A percentile compares a stretch with the other conserved stretches of the same genome.
Evolutionary conservation across 1,139 yeast genomes (phyloP).

Genomic region (Yarrowia galli): DNA sequence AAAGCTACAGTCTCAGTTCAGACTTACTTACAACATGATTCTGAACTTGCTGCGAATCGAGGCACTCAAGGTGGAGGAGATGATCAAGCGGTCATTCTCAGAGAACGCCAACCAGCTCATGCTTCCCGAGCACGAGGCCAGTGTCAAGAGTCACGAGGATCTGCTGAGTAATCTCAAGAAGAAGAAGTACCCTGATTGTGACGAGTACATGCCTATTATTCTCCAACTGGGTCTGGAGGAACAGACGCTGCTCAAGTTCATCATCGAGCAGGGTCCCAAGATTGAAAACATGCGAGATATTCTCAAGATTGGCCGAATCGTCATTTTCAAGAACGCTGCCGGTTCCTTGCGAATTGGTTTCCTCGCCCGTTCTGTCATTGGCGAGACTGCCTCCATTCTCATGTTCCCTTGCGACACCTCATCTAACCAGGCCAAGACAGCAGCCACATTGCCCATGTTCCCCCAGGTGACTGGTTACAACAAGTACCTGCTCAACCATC

Average conservation of each 20-base stretch:
- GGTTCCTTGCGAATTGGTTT: not conserved
- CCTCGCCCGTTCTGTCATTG: constrained; percentile 9
- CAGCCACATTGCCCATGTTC: constrained; percentile 21
- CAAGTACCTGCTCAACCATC: not conserved
- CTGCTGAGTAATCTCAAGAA: constrained; percentile 53
- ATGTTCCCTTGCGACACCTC: constrained; percentile 11
- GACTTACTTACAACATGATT: constrained; percentile 95
- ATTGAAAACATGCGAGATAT: constrained; percentile 20
- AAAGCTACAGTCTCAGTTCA: constrained; percentile 85
- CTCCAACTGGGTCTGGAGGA: not conserved
- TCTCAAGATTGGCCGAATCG: constrained; percentile 28
- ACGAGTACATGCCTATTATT: not conserved
- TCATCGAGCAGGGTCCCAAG: constrained; percentile 25
- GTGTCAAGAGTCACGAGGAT: constrained; percentile 61
- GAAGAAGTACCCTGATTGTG: not conserved
- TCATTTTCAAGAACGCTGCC: constrained; percentile 11
- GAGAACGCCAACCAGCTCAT: constrained; percentile 88
- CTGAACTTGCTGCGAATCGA: constrained; percentile 89
- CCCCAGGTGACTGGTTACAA: constrained; percentile 9
- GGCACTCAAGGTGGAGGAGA: constrained; percentile 93
- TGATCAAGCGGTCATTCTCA: constrained; percentile 94
- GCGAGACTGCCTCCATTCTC: constrained; percentile 11
- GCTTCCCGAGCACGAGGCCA: constrained; percentile 83
- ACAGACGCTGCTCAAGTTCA: not conserved
- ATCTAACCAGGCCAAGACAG: not conserved